phyloP scores from a whole-genome alignment of 2,329 filamentous ascomycete genomes.

The Truncatella angustata region DNA sequence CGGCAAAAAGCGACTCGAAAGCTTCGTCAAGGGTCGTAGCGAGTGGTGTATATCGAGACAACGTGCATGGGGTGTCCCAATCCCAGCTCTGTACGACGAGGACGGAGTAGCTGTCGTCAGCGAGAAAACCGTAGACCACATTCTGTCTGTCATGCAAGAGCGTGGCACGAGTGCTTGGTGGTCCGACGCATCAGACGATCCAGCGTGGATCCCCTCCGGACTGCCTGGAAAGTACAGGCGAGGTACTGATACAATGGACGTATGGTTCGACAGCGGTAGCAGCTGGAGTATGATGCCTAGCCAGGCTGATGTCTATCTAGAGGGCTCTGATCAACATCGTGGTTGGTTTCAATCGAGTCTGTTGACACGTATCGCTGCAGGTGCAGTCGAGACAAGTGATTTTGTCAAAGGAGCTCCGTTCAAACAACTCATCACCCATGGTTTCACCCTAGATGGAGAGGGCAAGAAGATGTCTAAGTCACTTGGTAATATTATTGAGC shows the following conservation, averaged over 20 bases:
- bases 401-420: conserved; percentile 62
- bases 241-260: conserved; percentile 95
- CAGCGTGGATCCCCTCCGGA: conserved; percentile 70
- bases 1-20: conserved; percentile 73
- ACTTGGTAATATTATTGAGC: conserved; percentile 81
- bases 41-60: conserved; percentile 99
- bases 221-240: conserved; percentile 64
- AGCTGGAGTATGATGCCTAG: conserved; percentile 70
- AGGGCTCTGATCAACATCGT: conserved; percentile 93
- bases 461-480: conserved; percentile 99
- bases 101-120: conserved; percentile 76
- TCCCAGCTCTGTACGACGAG: conserved; percentile 80
- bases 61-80: conserved; percentile 93
- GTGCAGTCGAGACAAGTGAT: conserved; percentile 37
- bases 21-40: conserved; percentile 81
- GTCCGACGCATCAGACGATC: conserved; percentile 74
- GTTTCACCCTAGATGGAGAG: conserved; percentile 83
- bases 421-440: conserved; percentile 87
- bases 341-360: conserved; percentile 99
- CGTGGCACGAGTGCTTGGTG: conserved; percentile 94
- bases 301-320: conserved; percentile 83
- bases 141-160: conserved; percentile 73
- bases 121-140: conserved; percentile 75
- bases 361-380: conserved; percentile 75
- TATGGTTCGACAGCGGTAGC: conserved; percentile 98